Conservation (phyloP, 2,329 filamentous ascomycete species). For the Colletotrichum lindemuthianum region DNA sequence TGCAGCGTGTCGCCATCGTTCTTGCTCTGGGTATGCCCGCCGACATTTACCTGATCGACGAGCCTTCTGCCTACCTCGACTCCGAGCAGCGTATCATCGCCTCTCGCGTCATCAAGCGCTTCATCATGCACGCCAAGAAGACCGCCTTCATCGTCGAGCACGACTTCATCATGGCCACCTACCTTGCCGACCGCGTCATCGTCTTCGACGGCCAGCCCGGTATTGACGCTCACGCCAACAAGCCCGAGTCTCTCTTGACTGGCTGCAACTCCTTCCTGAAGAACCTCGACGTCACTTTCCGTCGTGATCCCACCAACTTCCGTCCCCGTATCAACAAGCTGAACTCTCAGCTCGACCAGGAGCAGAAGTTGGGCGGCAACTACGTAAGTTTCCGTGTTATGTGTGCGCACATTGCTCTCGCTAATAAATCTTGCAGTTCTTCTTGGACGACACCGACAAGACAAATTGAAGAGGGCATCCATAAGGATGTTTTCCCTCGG, state of each 20-base stretch:
- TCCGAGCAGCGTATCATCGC: conserved; percentile 99
- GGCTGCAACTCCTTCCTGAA: conserved; percentile 97
- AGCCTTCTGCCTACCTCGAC: conserved; percentile 96
- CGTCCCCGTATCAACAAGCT: conserved; percentile 98
- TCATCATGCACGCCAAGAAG: conserved; percentile 99
- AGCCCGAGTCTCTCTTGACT: conserved; percentile 89
- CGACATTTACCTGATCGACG: conserved; percentile 98
- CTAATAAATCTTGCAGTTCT: conserved; percentile 71
- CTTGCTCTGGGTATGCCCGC: conserved; percentile 94
- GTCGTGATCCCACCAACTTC: conserved; percentile 95
- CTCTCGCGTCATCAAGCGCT: conserved; percentile 97
- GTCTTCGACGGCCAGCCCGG: conserved; percentile 97
- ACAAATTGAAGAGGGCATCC: conserved; percentile 67
- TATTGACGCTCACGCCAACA: conserved; percentile 86
- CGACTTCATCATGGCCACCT: conserved; percentile 96
- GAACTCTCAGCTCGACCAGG: conserved; percentile 94
- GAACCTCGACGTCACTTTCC: conserved; percentile 98
- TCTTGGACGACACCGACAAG: conserved; percentile 82
- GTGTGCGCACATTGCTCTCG: neutral
- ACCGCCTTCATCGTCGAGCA: conserved; percentile 99
- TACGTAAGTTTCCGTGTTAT: conserved; percentile 69
- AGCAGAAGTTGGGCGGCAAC: conserved; percentile 94
- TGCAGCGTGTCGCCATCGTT: conserved; percentile 98
- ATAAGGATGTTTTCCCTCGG: conserved; percentile 45
- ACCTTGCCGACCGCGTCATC: conserved; percentile 90